phyloP scores from a whole-genome alignment of 257 asterid genomes.

The Nicotiana paniculata region DNA sequence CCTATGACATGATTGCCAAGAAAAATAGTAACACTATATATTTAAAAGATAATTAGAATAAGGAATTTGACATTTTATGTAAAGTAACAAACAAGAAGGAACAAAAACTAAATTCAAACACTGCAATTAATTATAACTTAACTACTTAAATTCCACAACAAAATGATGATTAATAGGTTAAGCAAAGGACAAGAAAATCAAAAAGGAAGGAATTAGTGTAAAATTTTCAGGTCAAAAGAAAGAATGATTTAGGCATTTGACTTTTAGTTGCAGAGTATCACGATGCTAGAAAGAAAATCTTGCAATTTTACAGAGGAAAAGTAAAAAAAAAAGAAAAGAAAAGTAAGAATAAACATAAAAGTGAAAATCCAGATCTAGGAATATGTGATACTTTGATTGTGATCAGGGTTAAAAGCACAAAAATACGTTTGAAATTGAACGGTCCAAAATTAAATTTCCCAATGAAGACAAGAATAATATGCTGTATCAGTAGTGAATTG shows the following conservation, averaged over 20 bases:
- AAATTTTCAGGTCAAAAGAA: neutral
- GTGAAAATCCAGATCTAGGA: neutral
- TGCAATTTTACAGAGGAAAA: neutral
- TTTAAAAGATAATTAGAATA: neutral
- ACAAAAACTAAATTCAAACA: neutral
- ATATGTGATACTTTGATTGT: neutral
- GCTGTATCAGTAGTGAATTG: neutral
- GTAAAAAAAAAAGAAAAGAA: neutral
- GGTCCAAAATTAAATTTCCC: conserved; percentile 11
- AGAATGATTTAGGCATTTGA: neutral
- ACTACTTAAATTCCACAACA: neutral
- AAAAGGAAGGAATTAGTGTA: neutral
- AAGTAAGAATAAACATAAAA: neutral
- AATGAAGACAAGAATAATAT: neutral
- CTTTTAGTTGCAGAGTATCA: neutral
- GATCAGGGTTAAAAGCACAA: neutral
- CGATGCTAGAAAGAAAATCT: neutral
- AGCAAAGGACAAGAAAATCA: neutral
- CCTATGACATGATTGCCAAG: neutral
- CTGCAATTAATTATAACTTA: neutral
- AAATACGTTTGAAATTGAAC: conserved; percentile 1
- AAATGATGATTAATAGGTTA: neutral
- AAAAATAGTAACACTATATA: neutral
- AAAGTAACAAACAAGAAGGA: neutral
- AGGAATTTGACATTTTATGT: neutral